Percentiles rank a stretch among this genome's conserved stretches.
Evolutionary conservation across 768 basidiomycete species (phyloP).

Genomic region (Pleurotus tuber-regium): DNA sequence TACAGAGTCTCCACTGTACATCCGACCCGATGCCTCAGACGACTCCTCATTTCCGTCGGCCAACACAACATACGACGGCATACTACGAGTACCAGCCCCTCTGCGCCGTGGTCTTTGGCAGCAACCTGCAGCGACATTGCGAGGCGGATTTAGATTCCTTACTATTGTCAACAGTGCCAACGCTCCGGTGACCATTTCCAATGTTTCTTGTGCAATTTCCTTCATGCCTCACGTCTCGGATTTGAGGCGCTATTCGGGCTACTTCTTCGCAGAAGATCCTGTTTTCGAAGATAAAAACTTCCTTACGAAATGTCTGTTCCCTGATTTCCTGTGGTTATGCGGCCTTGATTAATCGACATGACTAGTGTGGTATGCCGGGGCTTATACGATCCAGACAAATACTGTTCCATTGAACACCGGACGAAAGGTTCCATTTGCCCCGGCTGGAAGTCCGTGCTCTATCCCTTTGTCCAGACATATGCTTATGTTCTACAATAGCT

Average conservation of each 20-base stretch:
- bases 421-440: conserved; percentile 43
- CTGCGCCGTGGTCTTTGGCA: conserved; percentile 41
- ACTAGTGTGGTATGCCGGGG: conserved; percentile 59
- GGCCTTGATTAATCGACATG: conserved; percentile 4
- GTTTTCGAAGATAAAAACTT: conserved; percentile 44
- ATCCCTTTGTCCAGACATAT: not conserved
- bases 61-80: conserved; percentile 39
- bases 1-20: conserved; percentile 56
- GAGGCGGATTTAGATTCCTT: conserved; percentile 55
- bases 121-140: conserved; percentile 40
- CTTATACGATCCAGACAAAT: conserved; percentile 61
- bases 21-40: conserved; percentile 49
- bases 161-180: conserved; percentile 40
- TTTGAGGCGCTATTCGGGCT: conserved; percentile 47
- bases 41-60: conserved; percentile 50
- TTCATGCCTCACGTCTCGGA: conserved; percentile 54
- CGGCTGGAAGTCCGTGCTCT: conserved; percentile 38
- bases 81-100: conserved; percentile 38
- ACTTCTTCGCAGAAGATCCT: conserved; percentile 48
- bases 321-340: too few species aligned
- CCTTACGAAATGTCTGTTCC: conserved; percentile 41
- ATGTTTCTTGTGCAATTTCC: conserved; percentile 48
- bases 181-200: conserved; percentile 38
- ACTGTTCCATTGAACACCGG: conserved; percentile 51
- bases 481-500: conserved; percentile 22